These are phyloP conservation scores for Naematelia aurantialba DNA, from an alignment of 768 basidiomycete species.

Conservation along the genomic window DNA sequence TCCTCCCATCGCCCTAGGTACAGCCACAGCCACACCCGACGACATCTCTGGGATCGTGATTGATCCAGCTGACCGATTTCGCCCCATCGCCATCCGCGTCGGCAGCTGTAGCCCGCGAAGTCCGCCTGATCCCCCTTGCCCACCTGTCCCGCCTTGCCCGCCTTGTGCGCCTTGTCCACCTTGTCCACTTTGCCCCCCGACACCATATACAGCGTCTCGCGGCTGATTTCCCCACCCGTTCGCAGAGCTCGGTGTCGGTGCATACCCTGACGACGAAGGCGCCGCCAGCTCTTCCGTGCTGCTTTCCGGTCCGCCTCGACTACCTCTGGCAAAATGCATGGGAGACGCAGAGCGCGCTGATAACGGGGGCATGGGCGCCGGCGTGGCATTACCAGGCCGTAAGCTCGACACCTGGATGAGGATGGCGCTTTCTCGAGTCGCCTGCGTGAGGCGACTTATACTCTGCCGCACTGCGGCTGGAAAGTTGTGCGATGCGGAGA, in stretches of 20 bases:
- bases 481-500: slow-evolving; percentile 58
- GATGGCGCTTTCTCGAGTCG: slow-evolving; percentile 82
- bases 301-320: neutral
- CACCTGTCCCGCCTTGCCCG: neutral
- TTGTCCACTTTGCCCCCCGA: too few species aligned
- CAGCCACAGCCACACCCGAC: neutral
- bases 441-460: slow-evolving; percentile 72
- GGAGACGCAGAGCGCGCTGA: slow-evolving; percentile 10
- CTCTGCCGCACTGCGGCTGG: slow-evolving; percentile 63
- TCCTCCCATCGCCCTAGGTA: neutral
- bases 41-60: neutral
- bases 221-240: slow-evolving; percentile 4
- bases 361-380: slow-evolving; percentile 9
- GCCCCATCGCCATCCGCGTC: slow-evolving; percentile 23
- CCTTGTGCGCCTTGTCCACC: neutral
- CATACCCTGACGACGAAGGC: slow-evolving; percentile 14
- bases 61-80: slow-evolving; percentile 6
- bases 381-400: slow-evolving; percentile 53
- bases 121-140: slow-evolving; percentile 15
- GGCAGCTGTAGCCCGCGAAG: slow-evolving; percentile 38
- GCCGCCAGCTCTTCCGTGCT: slow-evolving; percentile 22
- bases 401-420: slow-evolving; percentile 80
- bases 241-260: slow-evolving; percentile 8
- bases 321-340: slow-evolving; percentile 1
- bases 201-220: neutral